Evolutionary conservation across 495 filamentous ascomycete species (phyloP).

Genomic region (Ramalina intermedia): DNA sequence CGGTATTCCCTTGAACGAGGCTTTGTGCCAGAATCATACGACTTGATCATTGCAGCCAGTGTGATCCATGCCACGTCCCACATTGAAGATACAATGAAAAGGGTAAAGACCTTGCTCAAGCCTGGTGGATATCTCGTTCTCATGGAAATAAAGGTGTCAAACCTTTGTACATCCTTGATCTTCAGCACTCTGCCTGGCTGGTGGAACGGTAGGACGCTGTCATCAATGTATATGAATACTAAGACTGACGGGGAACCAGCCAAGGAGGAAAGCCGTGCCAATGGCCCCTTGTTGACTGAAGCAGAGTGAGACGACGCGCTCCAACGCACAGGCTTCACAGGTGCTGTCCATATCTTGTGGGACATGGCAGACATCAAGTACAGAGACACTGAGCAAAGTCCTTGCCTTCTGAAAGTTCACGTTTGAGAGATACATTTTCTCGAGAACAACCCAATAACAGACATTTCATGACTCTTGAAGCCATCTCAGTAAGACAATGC

Average conservation of each 20-base stretch:
- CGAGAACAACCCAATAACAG: too few species aligned
- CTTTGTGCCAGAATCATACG: slow-evolving; percentile 7
- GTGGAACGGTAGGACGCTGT: slow-evolving; percentile 12
- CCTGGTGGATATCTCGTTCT: slow-evolving; percentile 11
- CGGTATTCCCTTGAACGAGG: slow-evolving; percentile 9
- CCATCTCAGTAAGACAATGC: too few species aligned
- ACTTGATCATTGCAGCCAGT: slow-evolving; percentile 12
- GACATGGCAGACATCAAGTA: slow-evolving; percentile 1
- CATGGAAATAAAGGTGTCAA: neutral
- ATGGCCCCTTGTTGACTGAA: neutral
- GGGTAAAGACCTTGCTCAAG: slow-evolving; percentile 7
- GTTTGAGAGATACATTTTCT: too few species aligned
- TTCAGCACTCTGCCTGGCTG: slow-evolving; percentile 15
- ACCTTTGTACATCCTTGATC: neutral
- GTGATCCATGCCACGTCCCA: slow-evolving; percentile 18
- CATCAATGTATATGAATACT: neutral
- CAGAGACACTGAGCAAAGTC: too few species aligned
- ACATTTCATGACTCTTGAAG: too few species aligned
- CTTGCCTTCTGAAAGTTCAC: too few species aligned
- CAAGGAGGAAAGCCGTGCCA: neutral
- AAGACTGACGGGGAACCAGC: neutral
- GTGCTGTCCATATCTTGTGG: neutral
- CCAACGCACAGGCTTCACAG: neutral
- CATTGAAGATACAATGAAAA: slow-evolving; percentile 4
- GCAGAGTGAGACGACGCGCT: slow-evolving; percentile 7